Base-by-base conservation (phyloP, 371 early-diverging fungal genomes). In the Enterocytospora artemiae region DNA sequence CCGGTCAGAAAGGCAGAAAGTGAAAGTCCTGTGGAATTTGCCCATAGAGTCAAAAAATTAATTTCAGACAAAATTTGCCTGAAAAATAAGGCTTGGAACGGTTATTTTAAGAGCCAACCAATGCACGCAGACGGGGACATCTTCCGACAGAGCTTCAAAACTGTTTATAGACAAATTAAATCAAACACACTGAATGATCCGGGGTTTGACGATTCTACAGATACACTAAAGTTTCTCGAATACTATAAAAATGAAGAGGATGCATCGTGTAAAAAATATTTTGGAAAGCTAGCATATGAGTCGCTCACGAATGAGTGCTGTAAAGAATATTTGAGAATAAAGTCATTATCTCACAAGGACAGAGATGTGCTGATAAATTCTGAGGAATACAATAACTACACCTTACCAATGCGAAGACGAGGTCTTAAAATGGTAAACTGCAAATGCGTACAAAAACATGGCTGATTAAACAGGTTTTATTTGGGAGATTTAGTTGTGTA, bases 71-170 rank as follows among this genome's bases (percentile, higher is more conserved):
- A 71, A n/a, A 82, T 81, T 14, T 56, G 69, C 1, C 71, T 84
- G 4, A 82, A 78, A 66, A 83, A 82, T 60, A 69, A 82, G 50
- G 69, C 78, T 20, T 84, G 85, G 85, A 83, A 84, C 63, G 85
- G 85, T 1, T 84, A 84, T 66, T 77, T 83, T 56, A 84, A 84
- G 72, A 76, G 75, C 59, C 63, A 65, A 30, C 71, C 67, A 28
- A 67, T 66, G n/a, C 52, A 76, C n/a, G 70, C 72, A 52, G 80
- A 77, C 34, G 69, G 72, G 54, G 76, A 76, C 30, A 61, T 75
- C 0, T 36, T 71, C 0, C 61, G 50, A 45, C 49, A 51, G 20
- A 51, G 69, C 3, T 70, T 58, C 55, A 55, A 41, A 30, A 63
- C 31, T n/a, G 55, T 54, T 3, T 72, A 66, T 55, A n/a, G 5